These are phyloP conservation scores for Naegleria lovaniensis DNA, from an alignment of 208 protist species.

Conservation along the genomic window DNA sequence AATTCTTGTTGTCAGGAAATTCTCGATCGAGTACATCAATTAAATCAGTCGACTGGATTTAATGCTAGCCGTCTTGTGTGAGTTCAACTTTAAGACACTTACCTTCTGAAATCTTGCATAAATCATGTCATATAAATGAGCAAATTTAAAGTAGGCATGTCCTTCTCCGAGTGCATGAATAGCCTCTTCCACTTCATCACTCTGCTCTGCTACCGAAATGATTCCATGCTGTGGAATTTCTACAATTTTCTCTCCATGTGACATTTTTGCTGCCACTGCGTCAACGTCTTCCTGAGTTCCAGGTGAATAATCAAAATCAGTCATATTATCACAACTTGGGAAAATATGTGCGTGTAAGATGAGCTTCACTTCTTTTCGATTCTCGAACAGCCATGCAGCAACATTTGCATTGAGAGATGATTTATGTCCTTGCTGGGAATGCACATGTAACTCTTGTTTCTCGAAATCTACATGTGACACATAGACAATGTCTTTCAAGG, in stretches of 20 bases:
- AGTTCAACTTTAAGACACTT: no score
- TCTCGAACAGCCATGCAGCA: background rate
- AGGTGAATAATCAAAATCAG: background rate
- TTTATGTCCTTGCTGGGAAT: background rate
- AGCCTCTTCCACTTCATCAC: background rate
- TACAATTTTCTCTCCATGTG: background rate
- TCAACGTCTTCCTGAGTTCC: background rate
- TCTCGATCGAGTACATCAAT: background rate
- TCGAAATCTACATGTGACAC: background rate
- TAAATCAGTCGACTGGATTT: background rate
- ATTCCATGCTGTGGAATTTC: background rate
- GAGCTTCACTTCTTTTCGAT: background rate
- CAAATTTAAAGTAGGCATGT: background rate
- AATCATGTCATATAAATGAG: background rate
- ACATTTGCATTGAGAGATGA: background rate
- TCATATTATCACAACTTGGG: background rate
- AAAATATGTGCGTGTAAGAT: background rate
- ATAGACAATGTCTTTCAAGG: background rate
- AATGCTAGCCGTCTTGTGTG: no score
- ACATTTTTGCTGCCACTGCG: background rate
- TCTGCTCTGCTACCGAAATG: background rate
- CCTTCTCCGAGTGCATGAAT: background rate
- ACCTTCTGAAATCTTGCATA: background rate
- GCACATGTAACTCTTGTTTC: background rate
- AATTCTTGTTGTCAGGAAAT: background rate